phyloP scores from a whole-genome alignment of 805 yeast species.

The Starmerella ratchasimensis region DNA sequence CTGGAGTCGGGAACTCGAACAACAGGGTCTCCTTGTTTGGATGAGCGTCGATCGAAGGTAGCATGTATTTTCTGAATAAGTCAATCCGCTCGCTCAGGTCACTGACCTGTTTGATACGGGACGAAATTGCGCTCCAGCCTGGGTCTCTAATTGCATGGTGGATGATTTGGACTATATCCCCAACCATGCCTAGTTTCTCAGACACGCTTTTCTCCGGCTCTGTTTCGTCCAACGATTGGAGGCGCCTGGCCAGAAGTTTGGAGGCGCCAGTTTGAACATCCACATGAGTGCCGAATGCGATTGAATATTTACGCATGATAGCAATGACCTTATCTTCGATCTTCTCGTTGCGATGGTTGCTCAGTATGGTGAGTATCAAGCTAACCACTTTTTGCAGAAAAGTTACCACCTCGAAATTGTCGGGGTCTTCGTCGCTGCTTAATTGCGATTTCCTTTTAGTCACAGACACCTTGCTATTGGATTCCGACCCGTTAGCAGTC shows the following conservation, averaged over 20 bases:
- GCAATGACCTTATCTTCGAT: background rate
- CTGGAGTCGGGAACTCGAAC: background rate
- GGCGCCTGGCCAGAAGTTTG: background rate
- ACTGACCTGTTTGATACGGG: background rate
- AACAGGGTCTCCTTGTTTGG: background rate
- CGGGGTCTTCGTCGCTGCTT: background rate
- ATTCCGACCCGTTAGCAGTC: background rate
- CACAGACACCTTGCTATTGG: background rate
- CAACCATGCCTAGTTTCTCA: background rate
- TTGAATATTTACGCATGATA: background rate
- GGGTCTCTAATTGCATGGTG: constrained; percentile 5
- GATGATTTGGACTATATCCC: background rate
- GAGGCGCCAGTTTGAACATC: constrained; percentile 1
- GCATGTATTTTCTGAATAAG: constrained; percentile 11
- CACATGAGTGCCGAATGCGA: constrained; percentile 2
- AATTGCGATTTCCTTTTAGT: background rate
- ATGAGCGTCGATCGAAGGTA: constrained; percentile 14
- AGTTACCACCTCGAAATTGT: background rate
- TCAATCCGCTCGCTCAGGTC: background rate
- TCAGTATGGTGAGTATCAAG: background rate
- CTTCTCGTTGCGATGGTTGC: background rate
- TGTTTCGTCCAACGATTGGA: too few species aligned
- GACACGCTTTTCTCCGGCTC: too few species aligned
- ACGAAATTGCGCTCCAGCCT: constrained; percentile 4
- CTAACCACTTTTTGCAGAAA: background rate